Percentiles rank a stretch among this genome's conserved stretches.
Conservation (phyloP, 306 rosid species). For the Glycine latifolia region DNA sequence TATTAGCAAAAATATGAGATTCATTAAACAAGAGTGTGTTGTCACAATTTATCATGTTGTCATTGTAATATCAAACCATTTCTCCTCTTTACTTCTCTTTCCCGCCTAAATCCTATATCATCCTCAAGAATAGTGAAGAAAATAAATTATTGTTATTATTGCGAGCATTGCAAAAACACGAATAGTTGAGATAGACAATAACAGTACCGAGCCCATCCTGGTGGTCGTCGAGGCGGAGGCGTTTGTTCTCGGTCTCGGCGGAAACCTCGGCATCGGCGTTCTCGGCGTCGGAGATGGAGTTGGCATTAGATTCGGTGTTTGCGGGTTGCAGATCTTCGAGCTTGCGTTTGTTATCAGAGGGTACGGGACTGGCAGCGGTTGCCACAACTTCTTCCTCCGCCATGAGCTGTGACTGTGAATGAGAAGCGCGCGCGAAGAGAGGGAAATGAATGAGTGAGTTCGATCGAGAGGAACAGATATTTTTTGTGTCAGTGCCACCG, state of each 20-base stretch:
- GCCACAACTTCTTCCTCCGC: slow-evolving; percentile 77
- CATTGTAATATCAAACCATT: background rate
- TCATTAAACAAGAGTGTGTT: background rate
- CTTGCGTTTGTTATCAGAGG: slow-evolving; percentile 84
- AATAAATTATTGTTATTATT: background rate
- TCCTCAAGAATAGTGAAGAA: too few relatives aligned
- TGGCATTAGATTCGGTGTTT: slow-evolving; percentile 48
- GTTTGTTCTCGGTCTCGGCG: slow-evolving; percentile 68
- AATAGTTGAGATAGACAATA: background rate
- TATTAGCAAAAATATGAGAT: background rate
- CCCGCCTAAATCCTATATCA: background rate
- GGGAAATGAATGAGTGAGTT: background rate
- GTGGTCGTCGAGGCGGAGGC: slow-evolving; percentile 74
- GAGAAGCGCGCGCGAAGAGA: background rate
- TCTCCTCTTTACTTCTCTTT: background rate
- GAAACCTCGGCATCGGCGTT: slow-evolving; percentile 39
- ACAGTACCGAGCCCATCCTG: slow-evolving; percentile 59
- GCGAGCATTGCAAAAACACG: background rate
- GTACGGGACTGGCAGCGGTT: slow-evolving; percentile 57
- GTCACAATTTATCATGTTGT: background rate
- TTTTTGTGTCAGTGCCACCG: slow-evolving; percentile 23
- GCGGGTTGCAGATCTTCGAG: slow-evolving; percentile 77
- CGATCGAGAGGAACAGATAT: slow-evolving; percentile 39
- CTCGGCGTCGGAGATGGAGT: slow-evolving; percentile 42
- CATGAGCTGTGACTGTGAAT: slow-evolving; percentile 53